A percentile compares a stretch with the other conserved stretches of the same genome.
Conservation (phyloP, 768 basidiomycete genomes). For the Pisolithus marmoratus region DNA sequence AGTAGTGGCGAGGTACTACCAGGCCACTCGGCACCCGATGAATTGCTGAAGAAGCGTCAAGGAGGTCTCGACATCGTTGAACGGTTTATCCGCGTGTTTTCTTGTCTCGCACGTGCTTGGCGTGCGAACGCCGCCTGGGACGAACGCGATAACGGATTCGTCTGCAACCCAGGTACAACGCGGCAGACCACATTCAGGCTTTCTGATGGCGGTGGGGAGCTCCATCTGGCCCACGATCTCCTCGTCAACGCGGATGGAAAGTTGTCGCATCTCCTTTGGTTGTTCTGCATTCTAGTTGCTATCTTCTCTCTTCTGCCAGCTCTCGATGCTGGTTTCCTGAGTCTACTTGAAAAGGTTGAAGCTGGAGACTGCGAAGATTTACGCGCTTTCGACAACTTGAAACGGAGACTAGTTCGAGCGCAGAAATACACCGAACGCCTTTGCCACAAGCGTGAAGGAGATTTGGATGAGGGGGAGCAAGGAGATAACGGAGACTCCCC, state of each 20-base stretch:
- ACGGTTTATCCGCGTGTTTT: constrained; percentile 14
- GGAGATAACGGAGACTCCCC: constrained; percentile 12
- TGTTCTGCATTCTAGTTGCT: constrained; percentile 32
- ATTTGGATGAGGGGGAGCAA: constrained; percentile 1
- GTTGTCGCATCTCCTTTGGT: constrained; percentile 47
- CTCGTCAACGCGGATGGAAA: constrained; percentile 46
- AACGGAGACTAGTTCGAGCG: constrained; percentile 20
- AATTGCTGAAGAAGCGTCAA: constrained; percentile 1
- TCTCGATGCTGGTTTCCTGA: constrained; percentile 10
- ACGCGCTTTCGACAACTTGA: constrained; percentile 14
- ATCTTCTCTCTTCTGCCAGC: constrained; percentile 11
- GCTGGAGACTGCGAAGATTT: constrained; percentile 7
- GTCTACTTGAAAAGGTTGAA: constrained; percentile 10
- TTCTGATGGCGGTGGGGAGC: constrained; percentile 10
- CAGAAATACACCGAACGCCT: constrained; percentile 19
- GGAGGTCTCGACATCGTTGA: constrained; percentile 9
- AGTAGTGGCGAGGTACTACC: not conserved
- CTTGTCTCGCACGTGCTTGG: constrained; percentile 18
- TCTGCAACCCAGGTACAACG: constrained; percentile 23
- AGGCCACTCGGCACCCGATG: constrained; percentile 5
- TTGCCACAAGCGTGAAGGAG: constrained; percentile 9
- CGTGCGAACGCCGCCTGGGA: constrained; percentile 21
- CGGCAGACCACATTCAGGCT: constrained; percentile 6
- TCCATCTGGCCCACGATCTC: constrained; percentile 19
- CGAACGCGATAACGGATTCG: constrained; percentile 17